A percentile compares a stretch with the other conserved stretches of the same genome.
These are phyloP conservation scores for Malassezia dermatis DNA, from an alignment of 1,284 basidiomycete genomes.

Conservation along the genomic window DNA sequence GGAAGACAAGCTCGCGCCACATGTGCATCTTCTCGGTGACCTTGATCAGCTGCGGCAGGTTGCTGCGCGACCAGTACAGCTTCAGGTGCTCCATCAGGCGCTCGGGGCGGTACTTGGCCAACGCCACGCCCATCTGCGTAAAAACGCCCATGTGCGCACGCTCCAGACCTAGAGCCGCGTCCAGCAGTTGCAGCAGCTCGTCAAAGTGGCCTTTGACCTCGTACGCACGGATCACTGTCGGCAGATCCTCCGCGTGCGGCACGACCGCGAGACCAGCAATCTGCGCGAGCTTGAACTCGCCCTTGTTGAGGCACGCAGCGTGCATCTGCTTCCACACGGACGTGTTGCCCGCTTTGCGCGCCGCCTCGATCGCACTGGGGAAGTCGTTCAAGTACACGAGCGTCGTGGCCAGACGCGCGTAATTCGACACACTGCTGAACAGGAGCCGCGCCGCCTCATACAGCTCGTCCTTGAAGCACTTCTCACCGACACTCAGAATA, in stretches of 20 bases:
- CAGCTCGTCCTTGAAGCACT: conserved; percentile 95
- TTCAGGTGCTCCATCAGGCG: conserved; percentile 99
- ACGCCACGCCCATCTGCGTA: conserved; percentile 84
- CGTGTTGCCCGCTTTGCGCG: conserved; percentile 95
- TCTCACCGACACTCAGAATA: conserved; percentile 88
- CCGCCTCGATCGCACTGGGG: conserved; percentile 94
- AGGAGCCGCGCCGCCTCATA: conserved; percentile 94
- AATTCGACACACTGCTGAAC: conserved; percentile 95
- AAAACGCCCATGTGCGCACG: conserved; percentile 78
- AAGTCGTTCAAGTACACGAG: conserved; percentile 97
- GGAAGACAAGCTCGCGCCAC: conserved; percentile 94
- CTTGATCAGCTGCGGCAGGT: conserved; percentile 89
- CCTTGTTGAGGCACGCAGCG: conserved; percentile 92
- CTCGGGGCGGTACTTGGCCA: conserved; percentile 92
- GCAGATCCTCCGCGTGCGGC: conserved; percentile 68
- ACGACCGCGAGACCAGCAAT: conserved; percentile 54
- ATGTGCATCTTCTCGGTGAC: conserved; percentile 91
- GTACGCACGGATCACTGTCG: conserved; percentile 70
- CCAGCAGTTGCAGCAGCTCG: conserved; percentile 78
- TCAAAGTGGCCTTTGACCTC: conserved; percentile 88
- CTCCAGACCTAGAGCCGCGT: conserved; percentile 83
- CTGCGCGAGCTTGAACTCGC: conserved; percentile 92
- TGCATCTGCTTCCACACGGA: conserved; percentile 99
- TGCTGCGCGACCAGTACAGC: conserved; percentile 92
- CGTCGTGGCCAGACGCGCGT: conserved; percentile 93